Evolutionary conservation across 345 rosid genomes (phyloP), one percentile per base, ranked within the genome.

Genomic region (Acer yangbiense): DNA sequence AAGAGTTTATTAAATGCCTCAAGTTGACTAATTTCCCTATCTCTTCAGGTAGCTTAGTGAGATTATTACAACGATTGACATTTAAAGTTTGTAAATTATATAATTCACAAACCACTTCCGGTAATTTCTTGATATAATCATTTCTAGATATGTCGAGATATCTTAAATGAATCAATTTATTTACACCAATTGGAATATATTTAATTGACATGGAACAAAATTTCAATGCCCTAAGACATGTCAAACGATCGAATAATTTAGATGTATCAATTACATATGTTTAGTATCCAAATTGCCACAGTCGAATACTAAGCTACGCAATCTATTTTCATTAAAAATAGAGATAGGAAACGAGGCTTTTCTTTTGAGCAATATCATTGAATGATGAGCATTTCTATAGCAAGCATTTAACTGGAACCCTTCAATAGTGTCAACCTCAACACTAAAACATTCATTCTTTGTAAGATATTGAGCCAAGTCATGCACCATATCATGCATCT

Each of bases 401-500:
- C 2, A 3, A 25, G 39, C 5, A 7, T 14, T 14, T 18, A 35
- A n/a, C n/a, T 0, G 1, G 7, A 6, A 7, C 4, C 0, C 11
- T 67, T 0, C 11, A 1, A 0, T 1, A 67, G 0, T 1, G 8
- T 35, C 18, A 41, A 17, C 46, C n/a, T n/a, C 70, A 1, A 65
- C 9, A 27, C 0, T 3, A 13, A 65, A 25, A 25, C 39, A 65
- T 17, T 67, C 27, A 2, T 35, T 67, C 70, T 17, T 67, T 1
- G 1, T 14, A 14, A 35, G 20, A 10, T 6, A 35, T n/a, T n/a
- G 21, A 18, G 70, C 50, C 1, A 41, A 41, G 13, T 67, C 70
- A 67, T 35, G 48, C 52, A 67, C 70, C 3, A 67, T 67, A 67
- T 67, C 70, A 32, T 67, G 70, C 70, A 67, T 35, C 21, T 67